Evolutionary conservation across 495 filamentous ascomycete species (phyloP), one percentile per base, ranked within the genome.

Genomic region (Aspergillus sclerotiicarbonarius): DNA sequence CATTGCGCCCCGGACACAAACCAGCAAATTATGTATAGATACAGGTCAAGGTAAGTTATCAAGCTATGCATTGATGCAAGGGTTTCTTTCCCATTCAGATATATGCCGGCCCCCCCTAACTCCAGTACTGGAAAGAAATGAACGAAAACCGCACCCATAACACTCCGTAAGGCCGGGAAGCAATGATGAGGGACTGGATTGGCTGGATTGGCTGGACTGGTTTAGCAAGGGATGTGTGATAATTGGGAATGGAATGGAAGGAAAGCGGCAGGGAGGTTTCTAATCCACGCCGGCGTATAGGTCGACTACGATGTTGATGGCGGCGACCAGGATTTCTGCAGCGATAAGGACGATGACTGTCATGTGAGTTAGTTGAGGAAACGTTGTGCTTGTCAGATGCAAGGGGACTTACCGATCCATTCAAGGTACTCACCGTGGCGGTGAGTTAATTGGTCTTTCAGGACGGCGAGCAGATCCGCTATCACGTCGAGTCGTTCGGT

Each of bases 341-440:
- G 91, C 93, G 66, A 98, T 98, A 53, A 98, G 85, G 13, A 98
- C 80, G 57, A 98, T 98, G 39, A 98, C 92, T 89, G 52, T 20
- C 45, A 43, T 19, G 16, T 65, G 59, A 65, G 53, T 39, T 43
- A 55, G 12, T 45, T 35, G 3, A 30, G 21, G 39, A 56, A 12
- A 35, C 31, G 65, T 45, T 44, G 13, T 43, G 57, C 12, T 32
- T 47, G 64, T 44, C 44, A 21, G 10, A 51, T n/a, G 54, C 44
- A 29, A 33, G 45, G 29, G 30, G 19, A 77, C 86, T 62, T 75
- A 93, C 88, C 90, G 70, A 96, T 97, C 92, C 92, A 97, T 73
- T 97, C 92, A 31, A 97, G 70, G 71, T 90, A 93, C 74, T 96
- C 92, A 21, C 91, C 92, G 72, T 98, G 94, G n/a, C 90, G 90